phyloP scores from a whole-genome alignment of 75 land plant species.

The Pinus taeda region DNA sequence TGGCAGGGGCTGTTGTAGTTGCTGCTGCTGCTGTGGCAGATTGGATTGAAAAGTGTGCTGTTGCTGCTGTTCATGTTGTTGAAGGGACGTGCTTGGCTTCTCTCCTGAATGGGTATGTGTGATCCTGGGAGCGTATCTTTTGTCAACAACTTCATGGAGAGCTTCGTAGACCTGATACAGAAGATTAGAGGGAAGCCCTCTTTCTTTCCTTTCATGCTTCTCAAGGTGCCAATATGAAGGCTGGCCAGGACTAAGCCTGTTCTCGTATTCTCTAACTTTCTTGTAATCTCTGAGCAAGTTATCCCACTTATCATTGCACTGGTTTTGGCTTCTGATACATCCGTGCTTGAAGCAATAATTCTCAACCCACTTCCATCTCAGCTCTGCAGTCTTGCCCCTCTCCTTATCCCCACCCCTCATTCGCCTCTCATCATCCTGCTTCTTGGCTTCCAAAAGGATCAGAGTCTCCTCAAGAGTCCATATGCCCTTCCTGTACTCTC shows the following conservation, averaged over 20 bases:
- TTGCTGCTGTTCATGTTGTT: constrained; percentile 11
- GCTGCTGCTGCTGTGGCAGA: background rate
- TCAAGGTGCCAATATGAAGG: constrained; percentile 64
- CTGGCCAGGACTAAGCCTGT: constrained; percentile 15
- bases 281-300: constrained; percentile 58
- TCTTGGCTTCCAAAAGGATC: constrained; percentile 68
- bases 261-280: constrained; percentile 48
- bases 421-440: constrained; percentile 69
- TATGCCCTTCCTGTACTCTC: constrained; percentile 74
- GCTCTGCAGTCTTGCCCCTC: constrained; percentile 47
- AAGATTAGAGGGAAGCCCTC: constrained; percentile 61
- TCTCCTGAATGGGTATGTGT: background rate
- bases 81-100: background rate
- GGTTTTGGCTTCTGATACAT: constrained; percentile 66
- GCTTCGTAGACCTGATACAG: constrained; percentile 47
- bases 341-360: constrained; percentile 65
- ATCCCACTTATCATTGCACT: constrained; percentile 87
- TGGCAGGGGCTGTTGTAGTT: constrained; percentile 9
- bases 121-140: constrained; percentile 18
- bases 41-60: background rate
- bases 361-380: constrained; percentile 81
- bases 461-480: constrained; percentile 71
- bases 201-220: constrained; percentile 66
- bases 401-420: constrained; percentile 35
- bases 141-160: constrained; percentile 57